phyloP scores from a whole-genome alignment of 1,284 basidiomycete genomes.

The Ustilago trichophora region DNA sequence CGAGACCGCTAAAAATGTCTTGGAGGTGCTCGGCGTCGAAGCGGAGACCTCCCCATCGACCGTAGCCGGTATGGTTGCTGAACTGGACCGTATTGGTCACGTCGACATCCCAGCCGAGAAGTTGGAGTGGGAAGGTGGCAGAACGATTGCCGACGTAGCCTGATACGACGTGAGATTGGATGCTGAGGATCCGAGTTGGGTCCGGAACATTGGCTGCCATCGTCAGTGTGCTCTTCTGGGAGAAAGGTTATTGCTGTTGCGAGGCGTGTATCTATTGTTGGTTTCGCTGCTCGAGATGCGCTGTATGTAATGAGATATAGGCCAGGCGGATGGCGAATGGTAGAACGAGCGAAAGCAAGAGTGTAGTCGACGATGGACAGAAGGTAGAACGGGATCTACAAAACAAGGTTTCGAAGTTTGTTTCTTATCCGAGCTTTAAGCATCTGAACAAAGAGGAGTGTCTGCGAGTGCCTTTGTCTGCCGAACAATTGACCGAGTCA shows the following conservation, averaged over 20 bases:
- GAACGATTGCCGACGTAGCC: conserved; percentile 90
- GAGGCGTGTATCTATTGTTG: no score
- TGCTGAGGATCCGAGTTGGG: conserved; percentile 68
- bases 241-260: no score
- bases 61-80: conserved; percentile 84
- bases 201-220: conserved; percentile 52
- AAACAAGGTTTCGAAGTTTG: conserved; percentile 1
- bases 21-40: conserved; percentile 67
- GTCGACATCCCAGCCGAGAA: conserved; percentile 95
- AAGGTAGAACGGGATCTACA: background rate
- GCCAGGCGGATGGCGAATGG: no score
- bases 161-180: conserved; percentile 92
- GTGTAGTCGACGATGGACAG: no score
- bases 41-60: conserved; percentile 67
- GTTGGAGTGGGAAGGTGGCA: conserved; percentile 92
- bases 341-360: background rate
- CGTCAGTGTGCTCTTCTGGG: no score
- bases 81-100: conserved; percentile 88
- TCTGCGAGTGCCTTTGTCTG: background rate
- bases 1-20: conserved; percentile 64
- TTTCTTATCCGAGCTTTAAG: conserved; percentile 12
- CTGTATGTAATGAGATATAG: background rate
- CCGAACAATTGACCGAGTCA: conserved; percentile 38
- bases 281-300: background rate
- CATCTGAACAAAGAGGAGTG: background rate